Evolutionary conservation across 768 basidiomycete genomes (phyloP).

Genomic region (Lentinula boryana): DNA sequence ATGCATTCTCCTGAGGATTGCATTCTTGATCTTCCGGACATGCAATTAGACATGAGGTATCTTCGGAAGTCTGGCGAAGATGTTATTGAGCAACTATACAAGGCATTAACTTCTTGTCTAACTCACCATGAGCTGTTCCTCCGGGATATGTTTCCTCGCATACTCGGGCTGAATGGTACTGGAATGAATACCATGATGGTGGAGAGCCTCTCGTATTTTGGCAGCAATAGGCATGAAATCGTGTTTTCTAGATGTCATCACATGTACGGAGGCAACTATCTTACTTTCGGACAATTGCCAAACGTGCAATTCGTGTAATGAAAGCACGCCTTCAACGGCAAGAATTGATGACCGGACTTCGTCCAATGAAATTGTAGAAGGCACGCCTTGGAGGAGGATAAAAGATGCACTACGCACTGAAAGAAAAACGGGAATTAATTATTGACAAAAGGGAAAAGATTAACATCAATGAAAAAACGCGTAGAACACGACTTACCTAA

Average conservation of each 20-base stretch:
- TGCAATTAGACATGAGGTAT: slow-evolving; percentile 62
- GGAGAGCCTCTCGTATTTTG: slow-evolving; percentile 78
- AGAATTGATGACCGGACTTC: slow-evolving; percentile 79
- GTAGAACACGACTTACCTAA: slow-evolving; percentile 48
- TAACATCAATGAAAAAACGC: neutral
- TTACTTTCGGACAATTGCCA: slow-evolving; percentile 98
- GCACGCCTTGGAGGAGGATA: slow-evolving; percentile 93
- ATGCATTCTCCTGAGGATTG: slow-evolving; percentile 63
- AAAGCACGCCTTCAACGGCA: slow-evolving; percentile 76
- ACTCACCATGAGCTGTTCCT: slow-evolving; percentile 46
- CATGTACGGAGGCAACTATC: slow-evolving; percentile 93
- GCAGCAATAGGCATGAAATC: slow-evolving; percentile 92
- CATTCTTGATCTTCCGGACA: slow-evolving; percentile 70
- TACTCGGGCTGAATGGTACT: slow-evolving; percentile 95
- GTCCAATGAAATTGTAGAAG: slow-evolving; percentile 84
- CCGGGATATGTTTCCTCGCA: slow-evolving; percentile 31
- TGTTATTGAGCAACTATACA: neutral
- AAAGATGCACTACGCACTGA: slow-evolving; percentile 86
- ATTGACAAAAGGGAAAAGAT: neutral
- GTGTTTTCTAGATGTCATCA: slow-evolving; percentile 70
- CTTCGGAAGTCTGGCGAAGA: slow-evolving; percentile 35
- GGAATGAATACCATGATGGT: slow-evolving; percentile 90
- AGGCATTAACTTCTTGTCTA: neutral
- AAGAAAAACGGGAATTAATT: slow-evolving; percentile 5
- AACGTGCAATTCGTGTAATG: slow-evolving; percentile 90